Evolutionary conservation across 129 eudicot species (phyloP).

Genomic region (Flaveria ramosissima): DNA sequence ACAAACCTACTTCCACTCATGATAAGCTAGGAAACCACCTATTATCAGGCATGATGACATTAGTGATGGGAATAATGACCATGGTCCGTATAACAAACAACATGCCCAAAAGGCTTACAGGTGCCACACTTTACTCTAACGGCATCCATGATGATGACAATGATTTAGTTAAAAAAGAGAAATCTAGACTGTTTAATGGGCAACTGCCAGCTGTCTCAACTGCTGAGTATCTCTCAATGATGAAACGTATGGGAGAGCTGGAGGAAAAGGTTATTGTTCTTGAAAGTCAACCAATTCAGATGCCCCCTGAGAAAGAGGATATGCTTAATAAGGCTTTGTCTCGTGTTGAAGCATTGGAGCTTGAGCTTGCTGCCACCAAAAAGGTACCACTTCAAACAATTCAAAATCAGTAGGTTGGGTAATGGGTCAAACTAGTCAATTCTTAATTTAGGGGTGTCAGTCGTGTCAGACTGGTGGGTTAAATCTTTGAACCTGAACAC

Average conservation of each 20-base stretch:
- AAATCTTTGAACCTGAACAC: not conserved
- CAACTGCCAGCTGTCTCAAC: conserved; percentile 43
- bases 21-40: conserved; percentile 62
- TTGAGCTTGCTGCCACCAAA: conserved; percentile 62
- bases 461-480: not conserved
- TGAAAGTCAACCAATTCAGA: conserved; percentile 43
- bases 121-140: conserved; percentile 63
- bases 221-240: conserved; percentile 57
- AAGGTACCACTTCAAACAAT: conserved; percentile 54
- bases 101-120: conserved; percentile 80
- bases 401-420: not conserved
- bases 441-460: not conserved
- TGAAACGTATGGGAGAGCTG: conserved; percentile 86
- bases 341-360: conserved; percentile 70
- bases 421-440: not conserved
- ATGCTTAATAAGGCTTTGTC: conserved; percentile 64
- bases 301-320: conserved; percentile 88
- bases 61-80: conserved; percentile 86
- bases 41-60: conserved; percentile 61
- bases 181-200: conserved; percentile 25
- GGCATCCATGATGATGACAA: conserved; percentile 46
- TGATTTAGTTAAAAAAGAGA: conserved; percentile 35
- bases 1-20: conserved; percentile 29
- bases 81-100: conserved; percentile 84
- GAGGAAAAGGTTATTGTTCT: conserved; percentile 69